Evolutionary conservation across 2,329 filamentous ascomycete genomes (phyloP).

Genomic region (Bipolaris oryzae): DNA sequence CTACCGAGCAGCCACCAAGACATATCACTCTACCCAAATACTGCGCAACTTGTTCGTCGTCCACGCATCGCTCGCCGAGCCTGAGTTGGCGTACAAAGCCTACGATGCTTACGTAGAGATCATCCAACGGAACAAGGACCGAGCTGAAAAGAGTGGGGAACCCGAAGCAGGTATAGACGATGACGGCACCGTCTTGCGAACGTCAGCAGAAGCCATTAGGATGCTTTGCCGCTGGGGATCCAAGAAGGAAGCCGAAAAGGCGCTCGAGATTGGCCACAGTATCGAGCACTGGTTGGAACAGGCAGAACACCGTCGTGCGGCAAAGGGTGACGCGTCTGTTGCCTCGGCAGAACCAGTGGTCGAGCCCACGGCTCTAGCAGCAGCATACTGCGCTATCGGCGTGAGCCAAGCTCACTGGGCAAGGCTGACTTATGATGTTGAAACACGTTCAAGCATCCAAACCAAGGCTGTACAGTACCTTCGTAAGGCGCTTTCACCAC

Average conservation of each 20-base stretch:
- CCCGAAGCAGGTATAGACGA: constrained; percentile 75
- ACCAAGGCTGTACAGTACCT: constrained; percentile 77
- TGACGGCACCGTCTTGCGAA: constrained; percentile 76
- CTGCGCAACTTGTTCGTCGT: constrained; percentile 85
- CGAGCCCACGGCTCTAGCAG: constrained; percentile 64
- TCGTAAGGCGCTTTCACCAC: constrained; percentile 72
- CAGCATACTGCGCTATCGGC: constrained; percentile 82
- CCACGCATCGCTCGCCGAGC: constrained; percentile 86
- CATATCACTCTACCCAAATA: constrained; percentile 91
- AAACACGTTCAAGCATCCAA: constrained; percentile 74
- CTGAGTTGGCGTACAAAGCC: constrained; percentile 87
- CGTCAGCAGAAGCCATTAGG: constrained; percentile 78
- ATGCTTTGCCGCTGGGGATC: constrained; percentile 84
- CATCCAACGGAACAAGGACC: constrained; percentile 80
- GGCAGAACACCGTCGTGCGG: constrained; percentile 35
- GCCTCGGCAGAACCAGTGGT: constrained; percentile 53
- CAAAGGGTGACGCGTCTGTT: constrained; percentile 34
- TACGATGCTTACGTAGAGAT: constrained; percentile 93
- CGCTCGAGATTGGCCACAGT: constrained; percentile 70
- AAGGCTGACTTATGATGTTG: constrained; percentile 76
- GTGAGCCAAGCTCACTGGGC: constrained; percentile 88
- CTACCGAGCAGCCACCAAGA: constrained; percentile 89
- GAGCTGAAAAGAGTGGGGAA: constrained; percentile 76
- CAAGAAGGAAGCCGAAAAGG: constrained; percentile 76
- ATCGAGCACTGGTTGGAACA: constrained; percentile 78